Evolutionary conservation across 805 yeast genomes (phyloP).

Genomic region (Spathaspora passalidarum): DNA sequence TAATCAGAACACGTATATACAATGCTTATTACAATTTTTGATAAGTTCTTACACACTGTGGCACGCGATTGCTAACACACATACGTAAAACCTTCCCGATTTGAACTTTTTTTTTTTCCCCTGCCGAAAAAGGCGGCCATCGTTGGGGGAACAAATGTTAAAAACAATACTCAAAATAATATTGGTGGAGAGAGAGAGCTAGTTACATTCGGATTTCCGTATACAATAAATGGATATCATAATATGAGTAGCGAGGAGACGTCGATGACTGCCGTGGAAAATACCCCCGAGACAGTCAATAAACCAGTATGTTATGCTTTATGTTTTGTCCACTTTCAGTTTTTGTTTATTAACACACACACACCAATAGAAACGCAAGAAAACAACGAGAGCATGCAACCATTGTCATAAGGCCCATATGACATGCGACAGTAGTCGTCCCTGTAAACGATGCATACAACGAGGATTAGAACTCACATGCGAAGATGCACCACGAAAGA

Average conservation of each 20-base stretch:
- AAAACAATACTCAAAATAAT: no score
- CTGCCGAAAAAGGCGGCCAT: no score
- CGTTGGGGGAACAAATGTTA: no score
- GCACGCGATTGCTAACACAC: no score
- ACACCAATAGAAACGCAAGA: slow-evolving; percentile 42
- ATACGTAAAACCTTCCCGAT: no score
- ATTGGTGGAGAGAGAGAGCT: neutral
- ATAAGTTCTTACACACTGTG: no score
- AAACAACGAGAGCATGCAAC: slow-evolving; percentile 83
- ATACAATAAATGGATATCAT: neutral
- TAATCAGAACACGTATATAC: no score
- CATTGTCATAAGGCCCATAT: slow-evolving; percentile 91
- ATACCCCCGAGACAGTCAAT: neutral
- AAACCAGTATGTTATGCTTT: slow-evolving; percentile 4
- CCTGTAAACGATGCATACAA: slow-evolving; percentile 74
- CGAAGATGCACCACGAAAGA: slow-evolving; percentile 85
- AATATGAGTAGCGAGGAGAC: neutral
- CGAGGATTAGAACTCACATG: slow-evolving; percentile 70
- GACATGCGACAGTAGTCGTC: slow-evolving; percentile 84
- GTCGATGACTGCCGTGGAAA: neutral
- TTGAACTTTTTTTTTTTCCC: no score
- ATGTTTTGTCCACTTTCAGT: neutral
- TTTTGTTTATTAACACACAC: slow-evolving; percentile 1
- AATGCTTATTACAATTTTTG: no score
- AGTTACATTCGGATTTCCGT: no score